A percentile compares a stretch with the other conserved stretches of the same genome.
phyloP scores from a whole-genome alignment of 208 protist species.

The Kentomonas sorsogonicus region DNA sequence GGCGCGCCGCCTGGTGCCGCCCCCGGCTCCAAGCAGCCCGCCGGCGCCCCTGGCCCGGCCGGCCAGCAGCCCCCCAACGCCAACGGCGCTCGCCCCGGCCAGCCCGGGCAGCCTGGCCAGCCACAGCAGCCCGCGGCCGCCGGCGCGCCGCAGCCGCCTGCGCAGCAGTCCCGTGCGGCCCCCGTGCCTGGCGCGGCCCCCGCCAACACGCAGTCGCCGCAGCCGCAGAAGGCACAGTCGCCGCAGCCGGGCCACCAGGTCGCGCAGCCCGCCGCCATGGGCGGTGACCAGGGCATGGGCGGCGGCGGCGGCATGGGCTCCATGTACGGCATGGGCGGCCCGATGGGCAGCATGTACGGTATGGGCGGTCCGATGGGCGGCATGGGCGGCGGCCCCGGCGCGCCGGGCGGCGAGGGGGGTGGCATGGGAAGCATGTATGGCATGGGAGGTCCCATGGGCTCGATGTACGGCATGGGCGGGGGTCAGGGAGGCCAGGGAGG shows the following conservation, averaged over 20 bases:
- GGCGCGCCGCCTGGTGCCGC: too few relatives aligned
- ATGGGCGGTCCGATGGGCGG: conserved; percentile 16
- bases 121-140: not conserved
- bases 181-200: not conserved
- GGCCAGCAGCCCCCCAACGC: too few relatives aligned
- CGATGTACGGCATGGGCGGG: conserved; percentile 17
- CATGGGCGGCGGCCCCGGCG: conserved; percentile 19
- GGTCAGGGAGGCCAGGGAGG: too few relatives aligned
- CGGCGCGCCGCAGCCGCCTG: too few relatives aligned
- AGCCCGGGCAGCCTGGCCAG: not conserved
- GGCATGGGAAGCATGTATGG: conserved; percentile 24
- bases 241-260: not conserved
- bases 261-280: not conserved
- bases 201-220: not conserved
- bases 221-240: not conserved
- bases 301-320: conserved; percentile 10
- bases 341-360: conserved; percentile 8
- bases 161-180: too few relatives aligned
- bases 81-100: too few relatives aligned
- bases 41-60: too few relatives aligned
- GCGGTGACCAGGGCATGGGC: conserved; percentile 5
- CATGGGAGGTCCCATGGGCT: conserved; percentile 11
- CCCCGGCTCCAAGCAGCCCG: too few relatives aligned
- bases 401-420: too few relatives aligned
- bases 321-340: conserved; percentile 5